Base-by-base conservation (phyloP, 345 rosid genomes). In the Eucalyptus rudis region DNA sequence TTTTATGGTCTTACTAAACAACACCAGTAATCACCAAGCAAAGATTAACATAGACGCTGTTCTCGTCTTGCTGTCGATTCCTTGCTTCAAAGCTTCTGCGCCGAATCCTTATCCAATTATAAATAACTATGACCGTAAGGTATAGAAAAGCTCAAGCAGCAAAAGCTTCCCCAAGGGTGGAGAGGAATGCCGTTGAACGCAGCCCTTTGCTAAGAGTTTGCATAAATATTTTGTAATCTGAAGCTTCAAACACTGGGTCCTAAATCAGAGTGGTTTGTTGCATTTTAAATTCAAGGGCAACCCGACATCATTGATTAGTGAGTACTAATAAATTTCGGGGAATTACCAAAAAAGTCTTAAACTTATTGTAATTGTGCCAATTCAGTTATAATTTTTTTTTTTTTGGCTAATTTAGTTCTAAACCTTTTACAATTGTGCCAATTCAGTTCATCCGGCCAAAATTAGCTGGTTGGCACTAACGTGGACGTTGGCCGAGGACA, bases 381-480 rank as follows among this genome's bases (percentile, higher is more conserved):
- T 49, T 49, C 0, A 49, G 0, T 49, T 17, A 13, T 49, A 13
- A 49, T 13, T 49, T 5, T 49, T 49, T 49, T 45, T 12, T 49
- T 49, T 14, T 13, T 0, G 2, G 16, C 51, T 5, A 49, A 49
- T 49, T 49, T 49, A 49, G 0, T 49, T 1, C 0, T 49, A 49
- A 49, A 49, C 6, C 0, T 14, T 5, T 5, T 49, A 14, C 0
- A 14, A 49, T 49, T 14, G 0, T 13, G 1, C 2, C 3, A 49
- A 49, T 13, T 49, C 1, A 14, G 3, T 49, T 14, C 17, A 49
- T 49, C 17, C 0, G 3, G 2, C 51, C 16, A 49, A 49, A 49
- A 49, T 49, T 49, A 5, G 0, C 2, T 0, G 0, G 51, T 5
- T 13, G 51, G 6, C 0, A 1, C 0, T 4, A 1, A 49, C 0